Evolutionary conservation across 352 stramenopile species (phyloP), one percentile per base, ranked within the genome.

Genomic region (Thalassiosira mediterranea): DNA sequence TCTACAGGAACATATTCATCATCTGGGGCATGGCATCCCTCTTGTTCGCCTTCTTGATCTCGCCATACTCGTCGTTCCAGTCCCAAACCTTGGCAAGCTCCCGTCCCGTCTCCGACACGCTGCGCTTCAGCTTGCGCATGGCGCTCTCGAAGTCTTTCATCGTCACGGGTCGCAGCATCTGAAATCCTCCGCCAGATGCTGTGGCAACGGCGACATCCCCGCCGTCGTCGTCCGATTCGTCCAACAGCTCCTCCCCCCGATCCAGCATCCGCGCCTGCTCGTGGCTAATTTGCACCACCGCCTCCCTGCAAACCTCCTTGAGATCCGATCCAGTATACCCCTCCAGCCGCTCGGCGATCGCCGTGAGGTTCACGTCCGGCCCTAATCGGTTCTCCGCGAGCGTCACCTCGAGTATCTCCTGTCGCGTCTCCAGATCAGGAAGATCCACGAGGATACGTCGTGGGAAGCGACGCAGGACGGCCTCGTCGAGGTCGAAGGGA

Each of bases 31-130:
- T 51, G 42, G 69, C 58, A 34, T 84, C 81, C 52, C 73, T 83
- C 49, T 89, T 88, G 29, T 84, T 84, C 47, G 74, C 80, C 65
- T 89, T 89, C 62, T 95, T 95, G 21, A 96, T 93, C 70, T 97
- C 94, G 40, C 94, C 94, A 66, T 96, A 97, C 72, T 96, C 87
- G 64, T 95, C 91, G 78, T 97, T 97, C 94, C 94, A 97, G 70
- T 96, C 91, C 71, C 87, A 92, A 17, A 97, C 91, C 52, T 89
- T 84, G 7, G 83, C 69, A 44, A 96, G 72, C 72, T 96, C 94
- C 23, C 84, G 73, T 5, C 93, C 93, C 64, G 90, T 95, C 81
- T 96, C 94, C 8, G 90, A 93, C 44, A 97, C 93, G 73, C 88
- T 95, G 2, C 91, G 86, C 40, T 93, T 95, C 61, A 97, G 76